A percentile compares a stretch with the other conserved stretches of the same genome.
Evolutionary conservation across 768 basidiomycete genomes (phyloP).

Genomic region (Russula abietina): DNA sequence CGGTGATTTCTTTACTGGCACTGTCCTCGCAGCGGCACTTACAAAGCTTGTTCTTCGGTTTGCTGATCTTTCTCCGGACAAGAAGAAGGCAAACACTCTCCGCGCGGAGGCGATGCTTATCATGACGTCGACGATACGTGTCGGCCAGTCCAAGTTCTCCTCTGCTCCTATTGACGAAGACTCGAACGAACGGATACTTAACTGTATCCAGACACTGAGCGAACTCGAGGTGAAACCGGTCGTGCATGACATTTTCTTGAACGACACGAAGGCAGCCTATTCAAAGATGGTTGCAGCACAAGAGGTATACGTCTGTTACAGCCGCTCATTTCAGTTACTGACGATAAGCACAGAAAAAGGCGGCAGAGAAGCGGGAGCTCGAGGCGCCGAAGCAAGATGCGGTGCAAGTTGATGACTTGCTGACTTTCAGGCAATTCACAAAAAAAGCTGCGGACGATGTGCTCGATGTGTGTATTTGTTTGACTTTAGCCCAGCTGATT

Average conservation of each 20-base stretch:
- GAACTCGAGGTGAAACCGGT: slow-evolving; percentile 54
- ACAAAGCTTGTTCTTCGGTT: slow-evolving; percentile 88
- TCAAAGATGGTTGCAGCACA: slow-evolving; percentile 94
- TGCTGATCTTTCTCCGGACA: slow-evolving; percentile 44
- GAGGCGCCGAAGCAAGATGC: slow-evolving; percentile 60
- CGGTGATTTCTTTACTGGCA: slow-evolving; percentile 95
- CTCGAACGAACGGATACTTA: slow-evolving; percentile 91
- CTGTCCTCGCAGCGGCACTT: slow-evolving; percentile 82
- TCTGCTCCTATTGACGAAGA: slow-evolving; percentile 97
- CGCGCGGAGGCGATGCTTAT: slow-evolving; percentile 96
- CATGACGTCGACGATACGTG: slow-evolving; percentile 95
- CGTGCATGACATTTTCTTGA: slow-evolving; percentile 68
- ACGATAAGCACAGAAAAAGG: slow-evolving; percentile 58
- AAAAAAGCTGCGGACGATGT: slow-evolving; percentile 84
- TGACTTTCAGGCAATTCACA: slow-evolving; percentile 90
- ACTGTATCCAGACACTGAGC: slow-evolving; percentile 90
- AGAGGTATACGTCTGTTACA: slow-evolving; percentile 49
- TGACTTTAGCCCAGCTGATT: neutral
- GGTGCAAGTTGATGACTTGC: slow-evolving; percentile 91
- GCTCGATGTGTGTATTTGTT: slow-evolving; percentile 46
- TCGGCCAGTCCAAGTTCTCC: slow-evolving; percentile 94
- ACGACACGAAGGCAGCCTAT: slow-evolving; percentile 87
- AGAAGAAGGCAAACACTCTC: slow-evolving; percentile 56
- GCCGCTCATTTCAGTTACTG: neutral
- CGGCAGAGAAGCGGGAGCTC: slow-evolving; percentile 81